These are phyloP conservation scores for Neospermospora avenae DNA, from an alignment of 2,329 filamentous ascomycete genomes.

Conservation along the genomic window DNA sequence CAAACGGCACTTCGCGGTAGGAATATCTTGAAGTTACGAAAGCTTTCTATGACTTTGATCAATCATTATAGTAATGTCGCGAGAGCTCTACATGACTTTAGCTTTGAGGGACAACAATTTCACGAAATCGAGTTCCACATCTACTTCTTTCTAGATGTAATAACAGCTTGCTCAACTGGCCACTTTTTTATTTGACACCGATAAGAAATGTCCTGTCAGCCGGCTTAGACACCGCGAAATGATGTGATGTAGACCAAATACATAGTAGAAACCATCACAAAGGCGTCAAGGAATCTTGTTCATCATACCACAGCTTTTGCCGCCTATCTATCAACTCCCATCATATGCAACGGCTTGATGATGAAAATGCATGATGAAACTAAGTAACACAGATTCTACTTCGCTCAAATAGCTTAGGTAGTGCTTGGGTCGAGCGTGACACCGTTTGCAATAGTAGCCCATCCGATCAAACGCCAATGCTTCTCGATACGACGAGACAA, in stretches of 20 bases:
- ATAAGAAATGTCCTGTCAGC: too few species aligned
- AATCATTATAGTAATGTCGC: too few species aligned
- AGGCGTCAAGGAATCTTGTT: background rate
- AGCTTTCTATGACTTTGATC: too few species aligned
- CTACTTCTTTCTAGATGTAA: too few species aligned
- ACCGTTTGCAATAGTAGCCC: conserved; percentile 58
- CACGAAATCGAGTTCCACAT: too few species aligned
- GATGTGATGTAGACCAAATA: too few species aligned
- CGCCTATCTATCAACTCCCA: conserved; percentile 30
- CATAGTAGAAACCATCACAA: background rate
- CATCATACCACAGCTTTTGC: conserved; percentile 24
- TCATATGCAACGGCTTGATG: conserved; percentile 10
- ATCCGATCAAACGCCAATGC: conserved; percentile 95
- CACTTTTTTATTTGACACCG: too few species aligned
- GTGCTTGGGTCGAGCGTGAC: conserved; percentile 35
- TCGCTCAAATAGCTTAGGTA: conserved; percentile 20
- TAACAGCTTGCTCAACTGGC: too few species aligned
- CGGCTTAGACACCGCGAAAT: too few species aligned
- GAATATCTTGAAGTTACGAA: too few species aligned
- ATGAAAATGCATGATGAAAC: conserved; percentile 20
- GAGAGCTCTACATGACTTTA: too few species aligned
- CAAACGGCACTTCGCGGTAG: background rate
- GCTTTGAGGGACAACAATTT: too few species aligned
- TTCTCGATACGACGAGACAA: conserved; percentile 96
- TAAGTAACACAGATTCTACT: background rate